A percentile compares a stretch with the other conserved stretches of the same genome.
Evolutionary conservation across 139 green algal genomes (phyloP).

Genomic region (Medakamo hakoo): DNA sequence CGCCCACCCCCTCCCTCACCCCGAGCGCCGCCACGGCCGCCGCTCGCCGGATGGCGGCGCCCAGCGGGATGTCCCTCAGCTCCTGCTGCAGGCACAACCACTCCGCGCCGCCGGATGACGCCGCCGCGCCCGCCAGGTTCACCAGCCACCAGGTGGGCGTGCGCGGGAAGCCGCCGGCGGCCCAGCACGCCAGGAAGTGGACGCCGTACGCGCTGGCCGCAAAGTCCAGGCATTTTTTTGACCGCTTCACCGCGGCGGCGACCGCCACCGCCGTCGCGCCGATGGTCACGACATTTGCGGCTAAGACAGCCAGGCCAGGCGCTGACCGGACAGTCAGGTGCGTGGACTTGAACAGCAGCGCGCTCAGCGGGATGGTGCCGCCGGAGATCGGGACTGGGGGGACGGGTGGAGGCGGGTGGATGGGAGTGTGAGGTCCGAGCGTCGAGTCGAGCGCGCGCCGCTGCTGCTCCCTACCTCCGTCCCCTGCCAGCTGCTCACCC

Average conservation of each 20-base stretch:
- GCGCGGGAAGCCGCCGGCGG: slow-evolving; percentile 41
- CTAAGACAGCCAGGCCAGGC: no score
- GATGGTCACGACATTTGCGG: no score
- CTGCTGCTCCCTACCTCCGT: no score
- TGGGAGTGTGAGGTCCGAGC: no score
- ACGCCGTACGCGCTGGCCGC: slow-evolving; percentile 62
- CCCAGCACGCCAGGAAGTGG: slow-evolving; percentile 42
- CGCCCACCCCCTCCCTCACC: neutral
- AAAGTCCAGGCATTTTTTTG: slow-evolving; percentile 96
- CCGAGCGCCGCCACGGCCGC: no score
- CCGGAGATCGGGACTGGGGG: no score
- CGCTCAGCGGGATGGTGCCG: no score
- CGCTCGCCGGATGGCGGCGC: neutral
- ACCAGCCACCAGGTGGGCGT: slow-evolving; percentile 47
- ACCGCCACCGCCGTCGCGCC: slow-evolving; percentile 19
- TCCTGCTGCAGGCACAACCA: slow-evolving; percentile 79
- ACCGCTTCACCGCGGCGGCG: slow-evolving; percentile 54
- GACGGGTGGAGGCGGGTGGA: no score
- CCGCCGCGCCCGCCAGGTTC: slow-evolving; percentile 34
- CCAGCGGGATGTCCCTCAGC: slow-evolving; percentile 78
- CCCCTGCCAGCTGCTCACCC: slow-evolving; percentile 30
- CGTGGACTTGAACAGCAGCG: no score
- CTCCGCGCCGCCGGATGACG: slow-evolving; percentile 70
- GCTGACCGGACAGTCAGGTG: no score
- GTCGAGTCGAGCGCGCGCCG: no score